Evolutionary conservation across 495 filamentous ascomycete genomes (phyloP), one percentile per base, ranked within the genome.

Genomic region (Letharia columbiana): DNA sequence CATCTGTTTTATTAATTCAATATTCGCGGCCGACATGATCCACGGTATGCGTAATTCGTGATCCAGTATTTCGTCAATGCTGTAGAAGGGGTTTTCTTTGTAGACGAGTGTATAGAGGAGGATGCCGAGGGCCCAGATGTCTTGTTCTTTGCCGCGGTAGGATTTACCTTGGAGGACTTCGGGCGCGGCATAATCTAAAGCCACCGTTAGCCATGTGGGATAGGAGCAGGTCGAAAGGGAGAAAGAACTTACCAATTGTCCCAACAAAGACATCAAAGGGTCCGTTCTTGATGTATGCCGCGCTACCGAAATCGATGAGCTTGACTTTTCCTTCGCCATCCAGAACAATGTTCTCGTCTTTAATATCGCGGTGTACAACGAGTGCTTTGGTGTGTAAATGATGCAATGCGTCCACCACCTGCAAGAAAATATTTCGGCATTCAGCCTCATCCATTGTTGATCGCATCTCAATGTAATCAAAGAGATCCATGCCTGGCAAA

Each of bases 61-160:
- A 75, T 98, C 94, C 82, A 97, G 92, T 71, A 98, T 98, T 78
- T 98, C 94, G 74, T 98, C 95, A 71, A 98, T 92, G 75, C 90
- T 96, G 82, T 98, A 98, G 78, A 98, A 98, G 5, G 94, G 94
- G 72, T 98, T 98, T 78, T 98, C 94, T 75, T 98, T 98, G 81
- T 98, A 98, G 69, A 96, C 89, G 69, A 98, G 96, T 23, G 94
- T 98, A 80, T 98, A 98, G 41, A 98, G 86, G 11, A 98, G 82
- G 69, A 98, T 97, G 28, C 94, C 94, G n/a, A 98, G 83, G 18
- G 94, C 94, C 94, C 94, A 98, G 63, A 98, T 91, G 69, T 98
- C 94, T 79, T 98, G 95, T 74, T 96, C 92, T 76, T 92, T 95
- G 71, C 94, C 94, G 67, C 89, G 86, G 77, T 98, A 98, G 31